These are phyloP conservation scores for Geotrichum fermentans DNA, from an alignment of 1,139 yeast species.

Conservation along the genomic window DNA sequence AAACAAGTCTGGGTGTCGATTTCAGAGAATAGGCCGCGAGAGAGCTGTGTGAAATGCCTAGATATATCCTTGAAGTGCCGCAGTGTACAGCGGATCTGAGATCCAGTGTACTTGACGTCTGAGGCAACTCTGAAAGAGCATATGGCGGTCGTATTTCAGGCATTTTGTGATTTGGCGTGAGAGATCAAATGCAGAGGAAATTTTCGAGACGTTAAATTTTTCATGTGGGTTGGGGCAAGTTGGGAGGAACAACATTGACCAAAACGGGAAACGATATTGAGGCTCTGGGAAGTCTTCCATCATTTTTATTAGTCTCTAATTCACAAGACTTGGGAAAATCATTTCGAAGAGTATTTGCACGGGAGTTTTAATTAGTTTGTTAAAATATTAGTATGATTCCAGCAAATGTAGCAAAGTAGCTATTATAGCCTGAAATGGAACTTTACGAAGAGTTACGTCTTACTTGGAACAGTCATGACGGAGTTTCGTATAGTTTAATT, in stretches of 20 bases:
- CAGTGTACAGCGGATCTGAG: conserved; percentile 22
- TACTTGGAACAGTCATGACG: too few relatives aligned
- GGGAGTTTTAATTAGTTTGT: too few relatives aligned
- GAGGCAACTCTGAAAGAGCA: conserved; percentile 33
- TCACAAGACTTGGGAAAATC: too few relatives aligned
- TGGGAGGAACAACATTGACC: neutral
- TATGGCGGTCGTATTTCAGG: conserved; percentile 37
- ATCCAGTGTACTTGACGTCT: conserved; percentile 24
- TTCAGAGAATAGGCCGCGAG: conserved; percentile 64
- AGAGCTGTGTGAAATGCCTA: conserved; percentile 75
- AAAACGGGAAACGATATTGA: neutral
- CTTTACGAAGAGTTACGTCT: too few relatives aligned
- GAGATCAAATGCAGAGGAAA: neutral
- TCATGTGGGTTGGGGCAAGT: conserved; percentile 12
- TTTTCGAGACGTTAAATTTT: conserved; percentile 6
- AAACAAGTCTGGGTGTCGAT: conserved; percentile 75
- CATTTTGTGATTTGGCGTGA: conserved; percentile 25
- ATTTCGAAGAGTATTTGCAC: too few relatives aligned
- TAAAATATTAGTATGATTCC: too few relatives aligned
- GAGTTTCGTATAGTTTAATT: too few relatives aligned
- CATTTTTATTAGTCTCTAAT: too few relatives aligned
- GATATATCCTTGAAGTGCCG: conserved; percentile 31
- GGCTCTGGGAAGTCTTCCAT: neutral
- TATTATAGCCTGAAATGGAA: too few relatives aligned
- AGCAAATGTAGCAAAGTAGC: too few relatives aligned